phyloP scores from a whole-genome alignment of 2,329 filamentous ascomycete species.

The Clonostachys rhizophaga region DNA sequence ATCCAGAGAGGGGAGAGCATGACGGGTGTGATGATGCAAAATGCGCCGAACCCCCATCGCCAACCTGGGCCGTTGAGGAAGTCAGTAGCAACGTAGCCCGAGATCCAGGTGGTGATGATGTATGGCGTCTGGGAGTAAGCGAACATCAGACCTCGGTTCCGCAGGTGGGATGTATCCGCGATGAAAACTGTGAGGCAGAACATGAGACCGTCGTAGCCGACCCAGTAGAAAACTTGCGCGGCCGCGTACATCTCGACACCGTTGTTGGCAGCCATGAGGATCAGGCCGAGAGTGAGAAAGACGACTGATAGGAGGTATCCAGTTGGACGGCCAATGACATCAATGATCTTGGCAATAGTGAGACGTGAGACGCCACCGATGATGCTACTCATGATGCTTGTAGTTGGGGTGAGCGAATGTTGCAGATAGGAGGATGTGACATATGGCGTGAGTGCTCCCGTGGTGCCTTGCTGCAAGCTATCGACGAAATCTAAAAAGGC shows the following conservation, averaged over 20 bases:
- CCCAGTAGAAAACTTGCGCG: constrained; percentile 49
- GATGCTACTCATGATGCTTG: constrained; percentile 34
- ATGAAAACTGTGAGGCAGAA: constrained; percentile 58
- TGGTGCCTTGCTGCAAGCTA: constrained; percentile 30
- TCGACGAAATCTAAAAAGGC: constrained; percentile 22
- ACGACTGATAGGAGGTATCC: constrained; percentile 35
- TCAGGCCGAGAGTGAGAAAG: constrained; percentile 29
- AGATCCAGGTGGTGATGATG: constrained; percentile 26
- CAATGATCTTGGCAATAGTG: constrained; percentile 24
- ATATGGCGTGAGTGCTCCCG: constrained; percentile 19
- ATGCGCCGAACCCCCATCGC: constrained; percentile 43
- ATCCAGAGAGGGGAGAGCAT: constrained; percentile 4
- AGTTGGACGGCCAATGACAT: constrained; percentile 27
- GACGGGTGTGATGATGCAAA: constrained; percentile 40
- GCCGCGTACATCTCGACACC: constrained; percentile 31
- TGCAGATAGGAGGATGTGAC: constrained; percentile 28
- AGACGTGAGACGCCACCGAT: constrained; percentile 16
- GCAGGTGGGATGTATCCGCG: constrained; percentile 44
- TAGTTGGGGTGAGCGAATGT: constrained; percentile 30
- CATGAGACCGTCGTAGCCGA: constrained; percentile 48
- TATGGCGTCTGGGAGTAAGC: constrained; percentile 22
- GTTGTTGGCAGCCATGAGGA: constrained; percentile 49
- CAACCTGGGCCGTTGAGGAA: constrained; percentile 13
- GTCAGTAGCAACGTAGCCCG: constrained; percentile 10
- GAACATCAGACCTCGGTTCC: constrained; percentile 19